phyloP scores from a whole-genome alignment of 352 stramenopile species.

The Globisporangium middletonii region DNA sequence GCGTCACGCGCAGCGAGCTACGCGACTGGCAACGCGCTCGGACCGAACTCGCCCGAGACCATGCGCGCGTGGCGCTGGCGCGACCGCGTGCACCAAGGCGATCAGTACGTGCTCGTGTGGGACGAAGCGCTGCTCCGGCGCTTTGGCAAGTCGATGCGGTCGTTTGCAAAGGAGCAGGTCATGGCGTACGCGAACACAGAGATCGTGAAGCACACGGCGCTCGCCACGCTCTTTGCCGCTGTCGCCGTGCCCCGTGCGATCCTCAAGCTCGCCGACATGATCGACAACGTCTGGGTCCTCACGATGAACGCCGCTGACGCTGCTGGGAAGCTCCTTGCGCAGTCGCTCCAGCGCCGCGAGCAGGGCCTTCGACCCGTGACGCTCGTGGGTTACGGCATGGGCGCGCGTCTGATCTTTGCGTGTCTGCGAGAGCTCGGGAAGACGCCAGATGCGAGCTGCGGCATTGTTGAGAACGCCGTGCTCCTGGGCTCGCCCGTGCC shows the following conservation, averaged over 20 bases:
- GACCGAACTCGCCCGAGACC: slow-evolving; percentile 1
- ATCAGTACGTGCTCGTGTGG: slow-evolving; percentile 80
- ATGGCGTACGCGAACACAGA: slow-evolving; percentile 61
- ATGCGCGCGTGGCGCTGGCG: slow-evolving; percentile 81
- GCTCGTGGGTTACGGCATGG: slow-evolving; percentile 87
- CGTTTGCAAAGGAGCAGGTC: slow-evolving; percentile 67
- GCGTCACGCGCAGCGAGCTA: slow-evolving; percentile 17
- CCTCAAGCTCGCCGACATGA: slow-evolving; percentile 61
- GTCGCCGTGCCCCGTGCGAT: slow-evolving; percentile 69
- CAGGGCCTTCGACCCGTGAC: slow-evolving; percentile 83
- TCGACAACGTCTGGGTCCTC: slow-evolving; percentile 84
- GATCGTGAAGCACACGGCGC: slow-evolving; percentile 67
- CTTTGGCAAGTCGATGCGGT: slow-evolving; percentile 78
- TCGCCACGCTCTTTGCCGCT: slow-evolving; percentile 69
- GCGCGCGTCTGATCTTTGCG: slow-evolving; percentile 84
- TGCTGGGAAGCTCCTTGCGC: slow-evolving; percentile 71
- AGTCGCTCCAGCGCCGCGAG: slow-evolving; percentile 52
- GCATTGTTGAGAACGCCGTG: slow-evolving; percentile 87
- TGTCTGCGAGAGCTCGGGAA: slow-evolving; percentile 86
- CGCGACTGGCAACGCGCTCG: neutral
- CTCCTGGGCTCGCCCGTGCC: slow-evolving; percentile 79
- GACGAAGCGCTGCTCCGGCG: slow-evolving; percentile 64
- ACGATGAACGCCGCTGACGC: slow-evolving; percentile 71
- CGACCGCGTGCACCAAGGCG: slow-evolving; percentile 70
- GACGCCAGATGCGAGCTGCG: slow-evolving; percentile 42